Percentiles rank a stretch among this genome's conserved stretches.
phyloP scores from a whole-genome alignment of 768 basidiomycete genomes.

The Rubroboletus pulcherrimus region DNA sequence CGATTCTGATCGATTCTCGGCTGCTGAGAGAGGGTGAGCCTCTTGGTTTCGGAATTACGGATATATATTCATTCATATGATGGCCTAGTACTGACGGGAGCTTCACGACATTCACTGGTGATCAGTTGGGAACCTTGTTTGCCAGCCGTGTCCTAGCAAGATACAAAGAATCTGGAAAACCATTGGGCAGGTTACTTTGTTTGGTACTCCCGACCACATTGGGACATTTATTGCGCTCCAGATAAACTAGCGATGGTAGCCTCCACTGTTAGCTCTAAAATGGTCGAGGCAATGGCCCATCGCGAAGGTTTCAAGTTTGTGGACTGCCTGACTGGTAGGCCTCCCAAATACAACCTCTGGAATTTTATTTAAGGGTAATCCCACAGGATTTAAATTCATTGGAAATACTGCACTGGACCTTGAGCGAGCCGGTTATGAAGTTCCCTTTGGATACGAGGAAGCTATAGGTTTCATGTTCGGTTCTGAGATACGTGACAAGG shows the following conservation, averaged over 20 bases:
- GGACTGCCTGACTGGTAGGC: slow-evolving; percentile 77
- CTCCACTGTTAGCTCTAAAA: slow-evolving; percentile 88
- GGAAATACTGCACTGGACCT: slow-evolving; percentile 76
- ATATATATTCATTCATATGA: slow-evolving; percentile 5
- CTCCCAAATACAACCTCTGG: background rate
- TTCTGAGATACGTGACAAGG: slow-evolving; percentile 76
- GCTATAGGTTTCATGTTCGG: slow-evolving; percentile 93
- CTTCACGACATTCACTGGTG: slow-evolving; percentile 78
- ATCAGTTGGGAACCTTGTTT: slow-evolving; percentile 69
- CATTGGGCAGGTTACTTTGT: slow-evolving; percentile 34
- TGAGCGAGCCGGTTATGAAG: slow-evolving; percentile 61
- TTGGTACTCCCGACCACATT: slow-evolving; percentile 35
- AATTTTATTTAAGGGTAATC: background rate
- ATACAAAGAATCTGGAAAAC: slow-evolving; percentile 45
- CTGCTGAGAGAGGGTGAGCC: slow-evolving; percentile 62
- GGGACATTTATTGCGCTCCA: slow-evolving; percentile 35
- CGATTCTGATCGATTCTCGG: slow-evolving; percentile 79
- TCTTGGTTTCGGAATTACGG: background rate
- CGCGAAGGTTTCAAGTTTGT: slow-evolving; percentile 78
- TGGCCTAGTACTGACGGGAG: slow-evolving; percentile 35
- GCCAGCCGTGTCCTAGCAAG: slow-evolving; percentile 43
- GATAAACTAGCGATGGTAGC: slow-evolving; percentile 80
- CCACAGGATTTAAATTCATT: slow-evolving; percentile 82
- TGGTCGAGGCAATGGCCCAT: slow-evolving; percentile 75
- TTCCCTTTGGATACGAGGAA: slow-evolving; percentile 86